Percentiles rank a stretch among this genome's conserved stretches.
Conservation (phyloP, 2,329 filamentous ascomycete genomes). For the Aspergillus thermomutatus region DNA sequence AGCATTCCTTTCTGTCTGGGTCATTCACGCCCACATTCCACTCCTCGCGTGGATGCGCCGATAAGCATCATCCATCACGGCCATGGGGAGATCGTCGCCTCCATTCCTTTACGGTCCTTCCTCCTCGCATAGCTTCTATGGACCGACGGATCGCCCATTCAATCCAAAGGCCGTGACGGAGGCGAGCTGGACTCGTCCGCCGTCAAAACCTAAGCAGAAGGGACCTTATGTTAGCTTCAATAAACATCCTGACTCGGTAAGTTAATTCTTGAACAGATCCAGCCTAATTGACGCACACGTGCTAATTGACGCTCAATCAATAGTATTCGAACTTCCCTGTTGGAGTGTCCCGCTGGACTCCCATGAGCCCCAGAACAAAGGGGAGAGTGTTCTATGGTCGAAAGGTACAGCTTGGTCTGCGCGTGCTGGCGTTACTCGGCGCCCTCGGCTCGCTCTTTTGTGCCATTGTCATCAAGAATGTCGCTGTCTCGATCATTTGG, state of each 20-base stretch:
- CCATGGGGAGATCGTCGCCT: slow-evolving; percentile 53
- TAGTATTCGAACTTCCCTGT: slow-evolving; percentile 56
- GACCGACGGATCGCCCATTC: slow-evolving; percentile 57
- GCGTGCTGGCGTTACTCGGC: slow-evolving; percentile 64
- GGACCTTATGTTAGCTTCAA: slow-evolving; percentile 82
- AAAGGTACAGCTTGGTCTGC: slow-evolving; percentile 64
- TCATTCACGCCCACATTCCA: slow-evolving; percentile 22
- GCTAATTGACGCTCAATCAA: slow-evolving; percentile 5
- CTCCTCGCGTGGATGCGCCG: slow-evolving; percentile 32
- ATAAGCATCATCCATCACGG: slow-evolving; percentile 26
- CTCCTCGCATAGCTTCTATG: slow-evolving; percentile 51
- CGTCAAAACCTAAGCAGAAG: slow-evolving; percentile 60
- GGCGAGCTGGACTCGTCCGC: slow-evolving; percentile 67
- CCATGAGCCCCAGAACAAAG: slow-evolving; percentile 70
- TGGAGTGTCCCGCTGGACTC: slow-evolving; percentile 57
- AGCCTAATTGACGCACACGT: not conserved
- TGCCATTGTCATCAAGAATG: slow-evolving; percentile 71
- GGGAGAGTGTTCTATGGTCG: slow-evolving; percentile 66
- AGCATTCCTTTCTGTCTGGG: slow-evolving; percentile 22
- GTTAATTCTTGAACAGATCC: slow-evolving; percentile 21
- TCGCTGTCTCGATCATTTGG: slow-evolving; percentile 65
- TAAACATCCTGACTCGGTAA: slow-evolving; percentile 73
- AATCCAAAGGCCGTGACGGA: slow-evolving; percentile 84
- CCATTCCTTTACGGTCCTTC: slow-evolving; percentile 72
- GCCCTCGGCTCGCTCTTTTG: slow-evolving; percentile 70